phyloP scores from a whole-genome alignment of 169 alveolate genomes.

The Eimeria necatrix region DNA sequence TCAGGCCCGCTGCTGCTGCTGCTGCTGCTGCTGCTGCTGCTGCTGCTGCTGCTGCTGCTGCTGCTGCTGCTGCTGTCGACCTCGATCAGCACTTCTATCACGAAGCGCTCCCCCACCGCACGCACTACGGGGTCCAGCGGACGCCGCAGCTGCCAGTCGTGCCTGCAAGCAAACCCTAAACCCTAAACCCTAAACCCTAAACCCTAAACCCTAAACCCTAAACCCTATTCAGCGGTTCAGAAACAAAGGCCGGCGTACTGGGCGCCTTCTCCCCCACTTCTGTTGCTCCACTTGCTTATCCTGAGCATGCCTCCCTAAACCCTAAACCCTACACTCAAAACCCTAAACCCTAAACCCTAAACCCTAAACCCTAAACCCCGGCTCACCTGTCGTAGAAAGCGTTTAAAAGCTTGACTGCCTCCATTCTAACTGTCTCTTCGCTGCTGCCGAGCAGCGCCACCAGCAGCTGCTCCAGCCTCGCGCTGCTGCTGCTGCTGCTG shows the following conservation, averaged over 20 bases:
- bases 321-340: too few species aligned
- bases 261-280: not conserved
- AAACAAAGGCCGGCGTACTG: too few species aligned
- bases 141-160: conserved; percentile 89
- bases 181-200: conserved; percentile 20
- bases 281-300: too few species aligned
- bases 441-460: conserved; percentile 90
- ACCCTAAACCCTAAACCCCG: not conserved
- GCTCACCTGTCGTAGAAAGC: conserved; percentile 88
- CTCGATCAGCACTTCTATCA: conserved; percentile 78
- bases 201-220: not conserved
- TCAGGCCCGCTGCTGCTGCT: conserved; percentile 23
- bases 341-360: too few species aligned
- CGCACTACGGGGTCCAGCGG: conserved; percentile 86
- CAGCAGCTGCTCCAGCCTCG: conserved; percentile 88
- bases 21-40: conserved; percentile 36
- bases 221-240: too few species aligned
- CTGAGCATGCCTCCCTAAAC: too few species aligned
- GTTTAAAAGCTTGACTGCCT: conserved; percentile 88
- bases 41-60: conserved; percentile 43
- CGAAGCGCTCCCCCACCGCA: conserved; percentile 82
- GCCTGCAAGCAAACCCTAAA: conserved; percentile 23
- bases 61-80: conserved; percentile 45
- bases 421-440: conserved; percentile 86
- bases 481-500: conserved; percentile 62